Percentiles rank a stretch among this genome's conserved stretches.
These are phyloP conservation scores for Arxiozyma slooffiae DNA, from an alignment of 1,139 yeast genomes.

Conservation along the genomic window DNA sequence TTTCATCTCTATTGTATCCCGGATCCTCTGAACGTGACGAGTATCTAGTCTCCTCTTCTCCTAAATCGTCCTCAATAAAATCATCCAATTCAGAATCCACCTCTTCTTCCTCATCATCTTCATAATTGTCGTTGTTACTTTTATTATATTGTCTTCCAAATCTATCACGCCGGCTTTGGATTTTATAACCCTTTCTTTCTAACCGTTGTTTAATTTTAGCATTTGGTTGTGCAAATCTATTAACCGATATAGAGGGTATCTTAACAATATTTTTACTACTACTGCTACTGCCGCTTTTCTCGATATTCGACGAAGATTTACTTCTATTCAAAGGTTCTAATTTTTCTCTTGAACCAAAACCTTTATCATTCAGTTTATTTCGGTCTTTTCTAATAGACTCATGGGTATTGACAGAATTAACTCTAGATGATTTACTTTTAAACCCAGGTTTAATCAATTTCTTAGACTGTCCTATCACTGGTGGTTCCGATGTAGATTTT, in stretches of 20 bases:
- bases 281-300: neutral
- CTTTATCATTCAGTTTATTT: neutral
- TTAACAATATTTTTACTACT: neutral
- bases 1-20: conserved; percentile 73
- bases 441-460: conserved; percentile 12
- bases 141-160: neutral
- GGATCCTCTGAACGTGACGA: conserved; percentile 9
- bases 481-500: conserved; percentile 1
- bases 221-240: conserved; percentile 20
- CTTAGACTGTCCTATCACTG: conserved; percentile 1
- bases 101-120: conserved; percentile 10
- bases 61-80: conserved; percentile 53
- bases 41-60: conserved; percentile 28
- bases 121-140: conserved; percentile 5
- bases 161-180: conserved; percentile 3
- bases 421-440: conserved; percentile 5
- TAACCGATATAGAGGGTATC: conserved; percentile 5
- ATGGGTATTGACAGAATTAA: conserved; percentile 1
- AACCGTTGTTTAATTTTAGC: conserved; percentile 16
- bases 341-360: neutral
- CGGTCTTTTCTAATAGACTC: conserved; percentile 4
- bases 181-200: conserved; percentile 9
- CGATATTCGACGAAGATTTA: neutral
- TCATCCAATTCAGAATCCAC: conserved; percentile 35
- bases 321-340: neutral